Conservation (phyloP, 768 basidiomycete genomes). For the Lactarius akahatsu region DNA sequence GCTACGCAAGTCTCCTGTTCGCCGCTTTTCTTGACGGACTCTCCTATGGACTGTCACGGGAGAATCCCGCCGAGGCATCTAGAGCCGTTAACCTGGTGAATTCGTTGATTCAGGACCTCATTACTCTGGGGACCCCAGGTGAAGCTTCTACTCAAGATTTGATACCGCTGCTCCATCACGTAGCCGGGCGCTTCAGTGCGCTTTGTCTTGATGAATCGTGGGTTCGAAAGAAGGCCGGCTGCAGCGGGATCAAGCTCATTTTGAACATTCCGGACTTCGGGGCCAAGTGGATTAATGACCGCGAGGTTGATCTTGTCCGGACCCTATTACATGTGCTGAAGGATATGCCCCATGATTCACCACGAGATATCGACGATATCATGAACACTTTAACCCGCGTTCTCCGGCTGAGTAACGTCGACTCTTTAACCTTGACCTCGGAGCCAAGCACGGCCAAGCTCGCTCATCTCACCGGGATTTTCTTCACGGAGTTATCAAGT, state of each 20-base stretch:
- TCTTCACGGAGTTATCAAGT: constrained; percentile 86
- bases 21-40: constrained; percentile 78
- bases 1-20: constrained; percentile 57
- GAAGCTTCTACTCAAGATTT: constrained; percentile 54
- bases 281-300: constrained; percentile 76
- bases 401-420: constrained; percentile 57
- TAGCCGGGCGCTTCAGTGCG: constrained; percentile 79
- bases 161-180: constrained; percentile 69
- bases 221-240: constrained; percentile 87
- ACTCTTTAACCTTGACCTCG: constrained; percentile 47
- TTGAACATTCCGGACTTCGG: constrained; percentile 68
- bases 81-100: constrained; percentile 61
- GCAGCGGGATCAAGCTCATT: constrained; percentile 80
- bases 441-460: constrained; percentile 46
- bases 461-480: constrained; percentile 71
- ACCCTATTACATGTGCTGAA: constrained; percentile 90
- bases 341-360: constrained; percentile 89
- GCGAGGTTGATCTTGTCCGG: constrained; percentile 87
- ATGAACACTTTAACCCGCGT: constrained; percentile 71
- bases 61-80: constrained; percentile 56
- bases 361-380: constrained; percentile 76
- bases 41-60: constrained; percentile 70
- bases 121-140: constrained; percentile 50
- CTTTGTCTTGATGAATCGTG: constrained; percentile 91
- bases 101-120: constrained; percentile 64